Evolutionary conservation across 176 grass and related monocot genomes (phyloP).

Genomic region (Oryza glumipatula): DNA sequence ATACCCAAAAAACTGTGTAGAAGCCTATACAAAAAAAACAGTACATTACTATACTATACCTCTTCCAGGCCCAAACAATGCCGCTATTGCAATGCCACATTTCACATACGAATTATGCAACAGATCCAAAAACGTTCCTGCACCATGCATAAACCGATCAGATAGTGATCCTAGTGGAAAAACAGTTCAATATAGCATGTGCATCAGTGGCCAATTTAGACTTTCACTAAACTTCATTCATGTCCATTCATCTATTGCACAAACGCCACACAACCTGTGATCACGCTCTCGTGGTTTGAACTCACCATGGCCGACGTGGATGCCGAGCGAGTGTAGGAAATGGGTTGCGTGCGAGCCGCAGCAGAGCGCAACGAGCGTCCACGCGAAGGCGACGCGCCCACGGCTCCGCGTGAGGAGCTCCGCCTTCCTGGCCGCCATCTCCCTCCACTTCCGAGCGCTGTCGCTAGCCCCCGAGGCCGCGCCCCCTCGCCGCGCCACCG

Average conservation of each 20-base stretch:
- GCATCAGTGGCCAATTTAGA: background rate
- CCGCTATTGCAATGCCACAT: conserved; percentile 72
- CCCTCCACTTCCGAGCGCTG: conserved; percentile 85
- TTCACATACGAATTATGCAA: conserved; percentile 96
- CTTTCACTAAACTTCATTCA: background rate
- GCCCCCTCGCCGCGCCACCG: conserved; percentile 47
- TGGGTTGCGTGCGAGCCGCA: conserved; percentile 82
- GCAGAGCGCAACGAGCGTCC: conserved; percentile 99
- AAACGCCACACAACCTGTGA: background rate
- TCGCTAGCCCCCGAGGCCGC: conserved; percentile 60
- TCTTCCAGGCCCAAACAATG: conserved; percentile 89
- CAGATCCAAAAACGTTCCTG: conserved; percentile 70
- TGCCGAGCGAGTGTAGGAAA: conserved; percentile 85
- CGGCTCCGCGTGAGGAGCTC: conserved; percentile 74
- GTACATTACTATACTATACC: conserved; percentile 46
- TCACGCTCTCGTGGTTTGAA: background rate
- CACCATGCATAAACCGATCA: conserved; percentile 19
- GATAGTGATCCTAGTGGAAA: background rate
- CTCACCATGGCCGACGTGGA: conserved; percentile 87
- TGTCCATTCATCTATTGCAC: background rate
- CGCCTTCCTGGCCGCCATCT: conserved; percentile 85
- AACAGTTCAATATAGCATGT: background rate
- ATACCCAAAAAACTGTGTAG: background rate
- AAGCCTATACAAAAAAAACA: conserved; percentile 4
- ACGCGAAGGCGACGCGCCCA: conserved; percentile 77